A percentile compares a stretch with the other conserved stretches of the same genome.
Evolutionary conservation across 768 basidiomycete species (phyloP).

Genomic region (Lentinula raphanica): DNA sequence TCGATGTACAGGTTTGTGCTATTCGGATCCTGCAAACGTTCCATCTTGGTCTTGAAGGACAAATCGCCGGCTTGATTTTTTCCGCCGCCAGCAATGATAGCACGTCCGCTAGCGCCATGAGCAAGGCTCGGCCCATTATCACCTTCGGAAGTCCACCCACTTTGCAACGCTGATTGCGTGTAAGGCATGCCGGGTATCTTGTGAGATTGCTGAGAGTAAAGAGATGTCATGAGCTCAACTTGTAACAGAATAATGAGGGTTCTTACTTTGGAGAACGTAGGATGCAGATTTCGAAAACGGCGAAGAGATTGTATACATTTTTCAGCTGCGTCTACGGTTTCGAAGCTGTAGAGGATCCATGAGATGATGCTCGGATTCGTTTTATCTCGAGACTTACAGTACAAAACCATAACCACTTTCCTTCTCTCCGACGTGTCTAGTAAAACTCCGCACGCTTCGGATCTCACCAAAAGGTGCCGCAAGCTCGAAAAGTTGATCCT

Average conservation of each 20-base stretch:
- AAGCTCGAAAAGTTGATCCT: conserved; percentile 72
- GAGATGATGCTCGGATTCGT: neutral
- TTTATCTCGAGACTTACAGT: conserved; percentile 11
- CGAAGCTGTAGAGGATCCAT: conserved; percentile 44
- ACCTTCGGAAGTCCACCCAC: neutral
- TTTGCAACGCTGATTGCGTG: conserved; percentile 28
- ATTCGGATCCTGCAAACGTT: conserved; percentile 54
- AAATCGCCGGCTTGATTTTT: neutral
- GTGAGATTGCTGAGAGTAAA: conserved; percentile 50
- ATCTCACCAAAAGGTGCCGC: conserved; percentile 69
- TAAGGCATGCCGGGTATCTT: conserved; percentile 77
- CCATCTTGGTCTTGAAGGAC: conserved; percentile 77
- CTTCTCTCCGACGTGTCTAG: conserved; percentile 73
- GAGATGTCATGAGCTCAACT: neutral
- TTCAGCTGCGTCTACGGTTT: conserved; percentile 60
- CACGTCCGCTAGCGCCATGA: neutral
- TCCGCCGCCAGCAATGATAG: neutral
- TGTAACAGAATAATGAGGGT: conserved; percentile 3
- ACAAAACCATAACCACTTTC: conserved; percentile 39
- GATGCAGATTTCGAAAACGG: conserved; percentile 73
- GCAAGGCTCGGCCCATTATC: neutral
- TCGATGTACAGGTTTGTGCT: conserved; percentile 84
- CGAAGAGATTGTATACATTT: conserved; percentile 68
- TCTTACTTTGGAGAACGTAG: conserved; percentile 78
- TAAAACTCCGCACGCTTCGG: conserved; percentile 78